A percentile compares a stretch with the other conserved stretches of the same genome.
phyloP scores from a whole-genome alignment of 768 basidiomycete species.

The Asterophora parasitica region DNA sequence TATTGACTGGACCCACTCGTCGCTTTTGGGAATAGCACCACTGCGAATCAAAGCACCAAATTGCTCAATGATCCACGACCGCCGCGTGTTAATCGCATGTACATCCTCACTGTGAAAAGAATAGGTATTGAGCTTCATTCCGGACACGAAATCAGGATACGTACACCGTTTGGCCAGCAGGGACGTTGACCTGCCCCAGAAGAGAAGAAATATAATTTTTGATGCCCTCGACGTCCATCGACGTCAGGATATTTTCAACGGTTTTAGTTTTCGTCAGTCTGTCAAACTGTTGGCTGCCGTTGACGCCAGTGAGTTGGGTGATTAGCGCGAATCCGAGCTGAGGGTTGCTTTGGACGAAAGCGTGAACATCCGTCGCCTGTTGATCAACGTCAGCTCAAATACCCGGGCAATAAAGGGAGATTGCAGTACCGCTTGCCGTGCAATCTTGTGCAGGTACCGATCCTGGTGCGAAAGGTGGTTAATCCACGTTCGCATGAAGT shows the following conservation, averaged over 20 bases:
- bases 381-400: background rate
- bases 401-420: background rate
- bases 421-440: constrained; percentile 63
- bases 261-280: constrained; percentile 90
- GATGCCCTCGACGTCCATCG: constrained; percentile 71
- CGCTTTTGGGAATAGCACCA: constrained; percentile 71
- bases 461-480: constrained; percentile 89
- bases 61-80: constrained; percentile 87
- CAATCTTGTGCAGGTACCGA: constrained; percentile 85
- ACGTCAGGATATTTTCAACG: constrained; percentile 75
- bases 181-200: constrained; percentile 54
- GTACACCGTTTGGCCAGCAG: constrained; percentile 38
- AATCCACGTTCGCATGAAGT: constrained; percentile 96
- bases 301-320: constrained; percentile 73
- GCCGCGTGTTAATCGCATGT: constrained; percentile 46
- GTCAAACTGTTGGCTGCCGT: constrained; percentile 89
- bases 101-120: constrained; percentile 34
- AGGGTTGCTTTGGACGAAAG: constrained; percentile 70
- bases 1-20: constrained; percentile 68
- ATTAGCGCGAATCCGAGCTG: constrained; percentile 81
- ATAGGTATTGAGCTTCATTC: constrained; percentile 3
- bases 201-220: constrained; percentile 72
- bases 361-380: constrained; percentile 73
- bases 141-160: constrained; percentile 9
- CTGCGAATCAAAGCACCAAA: constrained; percentile 74